Evolutionary conservation across 176 grass and related monocot species (phyloP), one percentile per base, ranked within the genome.

Genomic region (Avena insularis): DNA sequence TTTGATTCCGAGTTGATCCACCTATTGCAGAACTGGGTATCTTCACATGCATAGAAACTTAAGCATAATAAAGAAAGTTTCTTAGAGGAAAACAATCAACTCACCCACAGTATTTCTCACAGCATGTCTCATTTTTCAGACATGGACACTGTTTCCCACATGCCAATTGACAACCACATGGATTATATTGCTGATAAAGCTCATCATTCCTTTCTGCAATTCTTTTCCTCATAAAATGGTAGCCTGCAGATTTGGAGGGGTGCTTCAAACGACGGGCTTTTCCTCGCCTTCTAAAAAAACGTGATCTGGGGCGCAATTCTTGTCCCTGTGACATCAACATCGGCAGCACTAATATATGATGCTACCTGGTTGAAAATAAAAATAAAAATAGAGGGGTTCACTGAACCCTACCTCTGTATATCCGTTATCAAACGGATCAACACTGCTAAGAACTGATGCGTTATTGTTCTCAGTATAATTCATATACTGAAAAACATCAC

Each of bases 101-200:
- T 90, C 53, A 94, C 97, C 94, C 90, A 43, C 97, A 99, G 60
- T 96, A 96, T 86, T 99, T 99, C 80, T 99, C 94, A 88, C 97
- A 99, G 80, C 94, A 93, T 75, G 97, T 96, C 48, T 81, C 92
- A 91, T 94, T 96, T 82, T 92, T 75, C 43, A 88, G 89, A 82
- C 97, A 99, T 80, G 94, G 83, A 66, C 97, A 99, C 78, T 94
- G 92, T 85, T 96, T 99, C 82, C 94, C 97, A 71, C 94, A 99
- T 87, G 94, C 79, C 66, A 89, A 94, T 84, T 94, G 97, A 89
- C 94, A 99, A 33, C 97, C 97, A 90, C 97, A 99, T 79, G 97
- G 94, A 82, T 93, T 99, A 78, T 96, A 96, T 79, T 96, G 97
- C 25, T 92, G 82, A 86, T 90, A 96, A 49, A 92, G 97, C 55